Percentiles rank a stretch among this genome's conserved stretches.
phyloP scores from a whole-genome alignment of 345 rosid genomes.

The Arabis hirsuta region DNA sequence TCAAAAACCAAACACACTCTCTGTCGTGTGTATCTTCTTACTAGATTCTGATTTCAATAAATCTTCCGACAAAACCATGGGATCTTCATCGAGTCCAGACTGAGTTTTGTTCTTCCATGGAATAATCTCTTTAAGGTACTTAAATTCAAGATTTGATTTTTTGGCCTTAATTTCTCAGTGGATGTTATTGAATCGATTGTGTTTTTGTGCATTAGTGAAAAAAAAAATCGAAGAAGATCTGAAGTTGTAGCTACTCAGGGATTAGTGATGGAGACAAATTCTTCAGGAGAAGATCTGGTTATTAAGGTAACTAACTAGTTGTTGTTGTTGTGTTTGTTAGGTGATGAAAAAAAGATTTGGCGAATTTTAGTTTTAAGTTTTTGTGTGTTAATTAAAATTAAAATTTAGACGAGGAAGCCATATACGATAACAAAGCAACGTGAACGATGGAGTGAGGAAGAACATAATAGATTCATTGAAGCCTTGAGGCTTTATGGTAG shows the following conservation, averaged over 20 bases:
- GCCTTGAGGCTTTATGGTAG: conserved; percentile 88
- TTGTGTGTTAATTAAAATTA: background rate
- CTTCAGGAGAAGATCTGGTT: conserved; percentile 42
- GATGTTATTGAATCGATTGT: background rate
- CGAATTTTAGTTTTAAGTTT: background rate
- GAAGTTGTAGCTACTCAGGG: conserved; percentile 7
- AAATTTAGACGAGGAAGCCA: conserved; percentile 71
- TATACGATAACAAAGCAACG: conserved; percentile 88
- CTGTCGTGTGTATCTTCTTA: conserved; percentile 9
- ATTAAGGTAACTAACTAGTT: conserved; percentile 33
- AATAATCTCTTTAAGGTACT: conserved; percentile 23
- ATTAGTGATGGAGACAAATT: conserved; percentile 41
- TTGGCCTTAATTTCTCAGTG: background rate
- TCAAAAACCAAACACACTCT: conserved; percentile 9
- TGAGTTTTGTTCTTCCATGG: conserved; percentile 22
- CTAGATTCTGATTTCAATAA: background rate
- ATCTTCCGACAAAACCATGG: background rate
- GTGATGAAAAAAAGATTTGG: background rate
- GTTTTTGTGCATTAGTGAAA: background rate
- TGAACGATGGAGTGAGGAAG: conserved; percentile 94
- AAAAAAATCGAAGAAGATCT: conserved; percentile 8
- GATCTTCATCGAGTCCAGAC: conserved; percentile 27
- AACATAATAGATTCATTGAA: conserved; percentile 85
- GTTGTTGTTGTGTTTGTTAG: background rate
- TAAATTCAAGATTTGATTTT: background rate